Percentiles rank a stretch among this genome's conserved stretches.
Conservation (phyloP, 176 grass and related monocot genomes). For the Thinopyrum elongatum region DNA sequence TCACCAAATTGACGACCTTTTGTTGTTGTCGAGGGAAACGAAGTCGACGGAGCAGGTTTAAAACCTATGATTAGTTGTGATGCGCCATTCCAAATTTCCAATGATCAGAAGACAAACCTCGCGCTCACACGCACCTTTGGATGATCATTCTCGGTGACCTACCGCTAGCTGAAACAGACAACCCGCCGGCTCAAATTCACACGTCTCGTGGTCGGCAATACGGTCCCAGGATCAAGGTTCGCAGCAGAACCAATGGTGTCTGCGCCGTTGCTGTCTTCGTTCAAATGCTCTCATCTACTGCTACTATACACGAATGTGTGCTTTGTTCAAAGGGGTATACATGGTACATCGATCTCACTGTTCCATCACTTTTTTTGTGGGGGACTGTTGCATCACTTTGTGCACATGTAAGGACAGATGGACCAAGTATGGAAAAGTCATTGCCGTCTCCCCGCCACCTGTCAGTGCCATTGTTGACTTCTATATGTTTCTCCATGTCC, state of each 20-base stretch:
- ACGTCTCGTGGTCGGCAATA: background rate
- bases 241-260: background rate
- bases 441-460: no score
- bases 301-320: background rate
- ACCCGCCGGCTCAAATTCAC: slow-evolving; percentile 13
- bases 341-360: background rate
- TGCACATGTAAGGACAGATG: no score
- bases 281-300: background rate
- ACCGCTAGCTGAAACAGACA: slow-evolving; percentile 34
- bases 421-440: no score
- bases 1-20: background rate
- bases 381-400: no score
- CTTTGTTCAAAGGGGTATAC: background rate
- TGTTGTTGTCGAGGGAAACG: background rate
- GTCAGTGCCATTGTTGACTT: no score
- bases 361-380: background rate
- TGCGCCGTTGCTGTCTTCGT: background rate
- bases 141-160: slow-evolving; percentile 16
- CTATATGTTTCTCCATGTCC: no score
- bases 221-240: background rate
- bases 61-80: background rate
- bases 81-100: background rate
- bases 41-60: background rate
- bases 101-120: slow-evolving; percentile 27
- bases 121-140: slow-evolving; percentile 32